Evolutionary conservation across 1,284 basidiomycete species (phyloP), one percentile per base, ranked within the genome.

Genomic region (Ustilago nuda): DNA sequence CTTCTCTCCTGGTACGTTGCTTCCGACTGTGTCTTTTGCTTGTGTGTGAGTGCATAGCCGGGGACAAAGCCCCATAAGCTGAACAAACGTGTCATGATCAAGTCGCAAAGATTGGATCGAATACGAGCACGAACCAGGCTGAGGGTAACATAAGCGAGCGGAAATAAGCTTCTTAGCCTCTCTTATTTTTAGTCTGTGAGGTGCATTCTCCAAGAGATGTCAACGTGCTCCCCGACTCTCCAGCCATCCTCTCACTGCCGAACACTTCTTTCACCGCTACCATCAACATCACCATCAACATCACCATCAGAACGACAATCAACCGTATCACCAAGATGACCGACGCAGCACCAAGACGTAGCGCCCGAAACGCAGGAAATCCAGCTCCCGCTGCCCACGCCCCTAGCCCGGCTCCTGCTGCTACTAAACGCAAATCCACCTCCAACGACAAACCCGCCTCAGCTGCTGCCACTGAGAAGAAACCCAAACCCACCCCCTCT

Each of bases 341-440:
- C 19, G 57, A 64, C 27, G 30, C 48, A 23, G 48, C 63, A 19
- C 64, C 73, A 13, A 41, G 73, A 54, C 51, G 73, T 23, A 71
- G 68, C 32, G 64, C 73, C 8, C 60, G 73, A 9, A 76, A 60
- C 27, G 67, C 65, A 2, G 73, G 68, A 27, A 71, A 71, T 35
- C 56, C 67, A 23, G 72, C 66, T 8, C 30, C 66, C 23, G 60
- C 50, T 9, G 12, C 39, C 27, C 23, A 27, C 23, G 39, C 62
- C 30, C 62, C 61, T 11, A 27, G 55, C 19, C 46, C 54, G 1
- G 23, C 61, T 35, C 55, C 61, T 8, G 45, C 70, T 13, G 27
- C 62, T 46, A n/a, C 41, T n/a, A 30, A 32, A 12, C n/a, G 51
- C 19, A 62, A 61, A 27, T n/a, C 59, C 8, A 36, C 59, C 4